Conservation (phyloP, 805 yeast genomes). For the Naumovozyma castellii region DNA sequence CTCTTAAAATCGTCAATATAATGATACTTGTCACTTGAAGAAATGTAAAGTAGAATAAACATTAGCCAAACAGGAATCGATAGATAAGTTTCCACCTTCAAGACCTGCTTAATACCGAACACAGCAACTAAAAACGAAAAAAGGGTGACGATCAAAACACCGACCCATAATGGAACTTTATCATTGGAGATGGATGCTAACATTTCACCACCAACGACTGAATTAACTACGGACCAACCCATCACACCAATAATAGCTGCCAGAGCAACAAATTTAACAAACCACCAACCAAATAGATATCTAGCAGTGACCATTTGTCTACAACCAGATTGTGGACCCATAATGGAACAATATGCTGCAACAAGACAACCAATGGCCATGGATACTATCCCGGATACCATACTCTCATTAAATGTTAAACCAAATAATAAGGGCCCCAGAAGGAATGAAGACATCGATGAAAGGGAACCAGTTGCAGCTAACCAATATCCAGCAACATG, state of each 20-base stretch:
- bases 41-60: conserved; percentile 58
- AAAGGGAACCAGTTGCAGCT: conserved; percentile 78
- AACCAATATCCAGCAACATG: conserved; percentile 70
- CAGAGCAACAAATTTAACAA: conserved; percentile 65
- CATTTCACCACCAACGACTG: conserved; percentile 83
- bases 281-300: conserved; percentile 77
- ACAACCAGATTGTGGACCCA: conserved; percentile 89
- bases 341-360: conserved; percentile 73
- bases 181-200: conserved; percentile 56
- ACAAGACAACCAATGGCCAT: conserved; percentile 59
- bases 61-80: conserved; percentile 62
- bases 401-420: conserved; percentile 55
- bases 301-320: conserved; percentile 82
- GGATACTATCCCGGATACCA: conserved; percentile 55
- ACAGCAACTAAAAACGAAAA: conserved; percentile 59
- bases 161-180: conserved; percentile 59
- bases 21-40: conserved; percentile 41
- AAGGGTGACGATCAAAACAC: conserved; percentile 61
- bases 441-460: conserved; percentile 78
- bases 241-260: conserved; percentile 65
- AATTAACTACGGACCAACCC: conserved; percentile 93
- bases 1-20: conserved; percentile 28
- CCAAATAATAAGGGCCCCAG: conserved; percentile 66
- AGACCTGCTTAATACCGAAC: conserved; percentile 67
- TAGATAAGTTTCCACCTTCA: conserved; percentile 57